A percentile compares a stretch with the other conserved stretches of the same genome.
phyloP scores from a whole-genome alignment of 192 early-diverging fungal genomes.

The Ambispora gerdemannii region DNA sequence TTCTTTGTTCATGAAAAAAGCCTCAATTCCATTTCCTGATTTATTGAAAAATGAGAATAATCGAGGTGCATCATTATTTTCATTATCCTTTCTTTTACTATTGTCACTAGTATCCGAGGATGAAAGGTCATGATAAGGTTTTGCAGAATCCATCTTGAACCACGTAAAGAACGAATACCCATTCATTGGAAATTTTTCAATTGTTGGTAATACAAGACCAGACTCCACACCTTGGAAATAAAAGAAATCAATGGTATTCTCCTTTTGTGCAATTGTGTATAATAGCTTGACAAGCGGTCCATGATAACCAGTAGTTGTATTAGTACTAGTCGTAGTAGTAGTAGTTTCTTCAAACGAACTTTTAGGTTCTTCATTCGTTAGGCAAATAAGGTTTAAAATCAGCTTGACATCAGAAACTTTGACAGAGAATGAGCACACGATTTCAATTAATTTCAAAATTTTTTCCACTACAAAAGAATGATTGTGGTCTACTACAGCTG shows the following conservation, averaged over 20 bases:
- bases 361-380: slow-evolving; percentile 2
- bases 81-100: background rate
- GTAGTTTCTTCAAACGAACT: background rate
- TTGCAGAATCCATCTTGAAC: slow-evolving; percentile 24
- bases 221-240: slow-evolving; percentile 23
- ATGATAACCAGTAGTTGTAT: slow-evolving; percentile 15
- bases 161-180: slow-evolving; percentile 31
- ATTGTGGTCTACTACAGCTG: too few species aligned
- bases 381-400: slow-evolving; percentile 30
- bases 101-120: background rate
- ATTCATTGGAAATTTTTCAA: slow-evolving; percentile 30
- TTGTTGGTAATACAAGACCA: slow-evolving; percentile 11
- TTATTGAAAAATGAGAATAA: slow-evolving; percentile 27
- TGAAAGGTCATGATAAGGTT: background rate
- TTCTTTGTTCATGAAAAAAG: slow-evolving; percentile 28
- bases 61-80: slow-evolving; percentile 1
- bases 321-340: background rate
- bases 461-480: background rate
- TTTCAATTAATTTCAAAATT: slow-evolving; percentile 21
- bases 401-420: slow-evolving; percentile 26
- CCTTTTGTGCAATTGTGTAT: slow-evolving; percentile 25
- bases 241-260: slow-evolving; percentile 26
- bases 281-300: slow-evolving; percentile 26
- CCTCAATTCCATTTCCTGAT: slow-evolving; percentile 22
- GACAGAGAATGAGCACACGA: slow-evolving; percentile 27